phyloP scores from a whole-genome alignment of 257 asterid species.

The Solanum tarijense region DNA sequence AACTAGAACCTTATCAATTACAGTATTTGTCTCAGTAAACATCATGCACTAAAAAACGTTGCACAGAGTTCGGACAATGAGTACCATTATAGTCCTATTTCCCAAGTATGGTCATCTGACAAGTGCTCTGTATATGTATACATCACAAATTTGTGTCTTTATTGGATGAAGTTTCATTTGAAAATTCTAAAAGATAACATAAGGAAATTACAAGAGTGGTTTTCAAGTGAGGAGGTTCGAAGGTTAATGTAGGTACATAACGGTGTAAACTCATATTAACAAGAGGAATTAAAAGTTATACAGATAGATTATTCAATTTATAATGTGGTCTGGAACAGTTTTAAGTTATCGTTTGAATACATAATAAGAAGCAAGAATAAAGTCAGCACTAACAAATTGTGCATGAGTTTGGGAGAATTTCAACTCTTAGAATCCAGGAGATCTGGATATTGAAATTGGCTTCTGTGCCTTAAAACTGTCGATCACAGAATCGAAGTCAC shows the following conservation, averaged over 20 bases:
- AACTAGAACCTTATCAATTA: neutral
- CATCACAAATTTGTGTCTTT: neutral
- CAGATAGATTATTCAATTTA: neutral
- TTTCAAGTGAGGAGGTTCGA: neutral
- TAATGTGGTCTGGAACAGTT: neutral
- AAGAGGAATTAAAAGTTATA: neutral
- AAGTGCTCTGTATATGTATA: neutral
- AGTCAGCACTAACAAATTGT: neutral
- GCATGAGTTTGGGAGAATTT: neutral
- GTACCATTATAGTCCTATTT: neutral
- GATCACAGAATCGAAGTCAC: slow-evolving; percentile 47
- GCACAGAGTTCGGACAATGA: neutral
- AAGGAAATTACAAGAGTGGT: neutral
- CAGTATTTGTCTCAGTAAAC: neutral
- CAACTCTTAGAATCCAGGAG: slow-evolving; percentile 43
- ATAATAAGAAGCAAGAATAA: neutral
- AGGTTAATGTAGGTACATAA: neutral
- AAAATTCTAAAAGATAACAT: neutral
- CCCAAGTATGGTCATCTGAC: neutral
- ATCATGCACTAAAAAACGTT: neutral
- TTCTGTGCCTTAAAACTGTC: slow-evolving; percentile 46
- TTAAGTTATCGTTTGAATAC: neutral
- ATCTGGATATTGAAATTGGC: slow-evolving; percentile 46
- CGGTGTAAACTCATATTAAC: neutral
- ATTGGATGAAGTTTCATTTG: neutral